Percentiles rank a stretch among this genome's conserved stretches.
Conservation (phyloP, 179 eudicot species). For the Heliamphora pulchella region DNA sequence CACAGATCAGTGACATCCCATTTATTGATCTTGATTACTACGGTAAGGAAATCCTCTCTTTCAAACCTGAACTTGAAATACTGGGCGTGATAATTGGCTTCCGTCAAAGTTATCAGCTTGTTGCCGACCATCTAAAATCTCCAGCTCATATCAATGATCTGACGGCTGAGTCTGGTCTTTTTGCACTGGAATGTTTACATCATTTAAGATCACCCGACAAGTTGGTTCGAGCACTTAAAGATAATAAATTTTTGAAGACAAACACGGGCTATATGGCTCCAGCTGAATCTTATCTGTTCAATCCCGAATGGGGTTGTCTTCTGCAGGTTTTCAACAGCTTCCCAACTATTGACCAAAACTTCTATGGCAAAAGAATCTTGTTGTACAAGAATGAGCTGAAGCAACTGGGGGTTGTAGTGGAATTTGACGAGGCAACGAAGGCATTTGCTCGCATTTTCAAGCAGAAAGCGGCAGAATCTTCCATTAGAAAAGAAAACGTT, state of each 20-base stretch:
- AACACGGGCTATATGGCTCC: slow-evolving; percentile 40
- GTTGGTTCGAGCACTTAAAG: slow-evolving; percentile 28
- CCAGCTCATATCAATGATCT: slow-evolving; percentile 16
- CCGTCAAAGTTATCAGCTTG: slow-evolving; percentile 30
- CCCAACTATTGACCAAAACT: slow-evolving; percentile 40
- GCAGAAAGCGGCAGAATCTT: slow-evolving; percentile 29
- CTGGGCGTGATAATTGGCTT: slow-evolving; percentile 44
- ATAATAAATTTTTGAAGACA: slow-evolving; percentile 40
- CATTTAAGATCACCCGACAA: slow-evolving; percentile 19
- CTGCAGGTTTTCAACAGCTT: slow-evolving; percentile 41
- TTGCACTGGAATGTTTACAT: slow-evolving; percentile 41
- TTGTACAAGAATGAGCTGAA: slow-evolving; percentile 28
- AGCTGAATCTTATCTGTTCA: slow-evolving; percentile 33
- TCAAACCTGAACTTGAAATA: slow-evolving; percentile 40
- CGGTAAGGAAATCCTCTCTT: slow-evolving; percentile 28
- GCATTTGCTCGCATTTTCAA: slow-evolving; percentile 34
- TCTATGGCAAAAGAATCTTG: slow-evolving; percentile 32
- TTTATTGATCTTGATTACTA: slow-evolving; percentile 48
- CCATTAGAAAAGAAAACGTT: slow-evolving; percentile 30
- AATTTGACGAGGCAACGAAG: slow-evolving; percentile 32
- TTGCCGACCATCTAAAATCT: slow-evolving; percentile 36
- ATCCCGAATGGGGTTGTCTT: slow-evolving; percentile 55
- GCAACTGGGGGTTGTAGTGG: slow-evolving; percentile 48
- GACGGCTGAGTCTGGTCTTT: slow-evolving; percentile 24
- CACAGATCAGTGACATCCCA: slow-evolving; percentile 38